Evolutionary conservation across 352 stramenopile genomes (phyloP), one percentile per base, ranked within the genome.

Genomic region (Peronospora destructor): DNA sequence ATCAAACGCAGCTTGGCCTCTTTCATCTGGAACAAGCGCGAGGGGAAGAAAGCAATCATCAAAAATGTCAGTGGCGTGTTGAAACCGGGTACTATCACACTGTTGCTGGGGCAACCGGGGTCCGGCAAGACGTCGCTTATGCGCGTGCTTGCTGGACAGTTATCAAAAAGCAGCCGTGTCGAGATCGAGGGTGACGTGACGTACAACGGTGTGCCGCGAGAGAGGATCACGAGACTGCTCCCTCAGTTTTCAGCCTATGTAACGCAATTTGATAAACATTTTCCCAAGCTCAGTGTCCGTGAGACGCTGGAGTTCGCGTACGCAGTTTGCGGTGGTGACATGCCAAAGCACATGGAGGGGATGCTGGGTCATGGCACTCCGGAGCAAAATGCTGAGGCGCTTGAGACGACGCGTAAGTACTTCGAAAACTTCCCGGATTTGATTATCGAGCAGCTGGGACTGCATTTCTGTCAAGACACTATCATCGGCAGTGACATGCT

Each of bases 251-350:
- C 67, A 30, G 4, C 23, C 23, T 84, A 85, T 38, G 70, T 87
- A 3, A 56, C 48, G 0, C 71, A 84, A 29, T 59, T 57, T 17
- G 68, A 85, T 58, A 61, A 59, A 17, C 58, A 66, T 38, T 62
- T 62, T 46, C 35, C 53, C 9, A 59, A 46, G 0, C 42, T 85
- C 0, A 86, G 69, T 1, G 74, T 85, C 11, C 58, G 68, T 8
- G 74, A 84, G 56, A 84, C 74, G 35, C 56, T 85, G 17, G 66
- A 76, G 26, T 84, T 78, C 44, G 75, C 75, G 0, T 61, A 84
- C 47, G 53, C 59, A 32, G 82, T 67, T 44, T 84, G 83, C 29
- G 65, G 71, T 46, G 65, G 61, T 85, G 16, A 57, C 29, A 10
- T 26, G 23, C 23, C 34, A 72, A 30, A 70, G 70, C 11, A 32